Percentiles rank a stretch among this genome's conserved stretches.
Conservation (phyloP, 371 early-diverging fungal species). For the Dipsacomyces acuminosporus region DNA sequence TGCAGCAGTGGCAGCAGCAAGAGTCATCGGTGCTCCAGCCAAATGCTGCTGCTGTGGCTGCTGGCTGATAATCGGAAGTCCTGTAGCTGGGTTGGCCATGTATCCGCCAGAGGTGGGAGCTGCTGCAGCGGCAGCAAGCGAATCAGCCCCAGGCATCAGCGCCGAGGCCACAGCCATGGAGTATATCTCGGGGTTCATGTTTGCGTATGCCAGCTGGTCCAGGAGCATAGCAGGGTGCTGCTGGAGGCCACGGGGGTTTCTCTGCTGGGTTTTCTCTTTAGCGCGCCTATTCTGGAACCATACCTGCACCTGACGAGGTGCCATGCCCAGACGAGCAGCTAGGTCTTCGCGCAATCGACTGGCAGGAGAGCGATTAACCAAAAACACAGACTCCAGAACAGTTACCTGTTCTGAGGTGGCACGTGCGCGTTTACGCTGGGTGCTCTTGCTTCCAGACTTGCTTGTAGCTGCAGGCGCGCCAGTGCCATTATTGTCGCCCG, state of each 20-base stretch:
- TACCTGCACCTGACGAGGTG: constrained; percentile 82
- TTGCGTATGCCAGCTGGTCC: constrained; percentile 16
- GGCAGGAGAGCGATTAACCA: constrained; percentile 45
- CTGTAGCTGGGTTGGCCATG: constrained; percentile 3
- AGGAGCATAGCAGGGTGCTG: constrained; percentile 13
- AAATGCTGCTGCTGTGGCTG: constrained; percentile 12
- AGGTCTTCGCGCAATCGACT: constrained; percentile 63
- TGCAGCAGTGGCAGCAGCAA: constrained; percentile 12
- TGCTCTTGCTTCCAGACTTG: constrained; percentile 20
- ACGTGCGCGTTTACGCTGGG: constrained; percentile 43
- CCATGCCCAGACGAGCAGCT: constrained; percentile 73
- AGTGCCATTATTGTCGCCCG: constrained; percentile 3
- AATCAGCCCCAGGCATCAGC: constrained; percentile 18
- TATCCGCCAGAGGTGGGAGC: constrained; percentile 5
- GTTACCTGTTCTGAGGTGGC: constrained; percentile 42
- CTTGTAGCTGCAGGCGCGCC: background rate
- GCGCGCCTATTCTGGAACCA: constrained; percentile 97
- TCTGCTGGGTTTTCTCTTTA: constrained; percentile 52
- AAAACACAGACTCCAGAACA: constrained; percentile 33
- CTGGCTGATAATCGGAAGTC: background rate
- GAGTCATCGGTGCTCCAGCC: constrained; percentile 17
- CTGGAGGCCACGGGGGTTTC: constrained; percentile 31
- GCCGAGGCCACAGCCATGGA: constrained; percentile 30
- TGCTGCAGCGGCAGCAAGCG: background rate
- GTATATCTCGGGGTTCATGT: constrained; percentile 20